Percentiles rank a stretch among this genome's conserved stretches.
These are phyloP conservation scores for Backusella liffmaniae DNA, from an alignment of 192 early-diverging fungal species.

Conservation along the genomic window DNA sequence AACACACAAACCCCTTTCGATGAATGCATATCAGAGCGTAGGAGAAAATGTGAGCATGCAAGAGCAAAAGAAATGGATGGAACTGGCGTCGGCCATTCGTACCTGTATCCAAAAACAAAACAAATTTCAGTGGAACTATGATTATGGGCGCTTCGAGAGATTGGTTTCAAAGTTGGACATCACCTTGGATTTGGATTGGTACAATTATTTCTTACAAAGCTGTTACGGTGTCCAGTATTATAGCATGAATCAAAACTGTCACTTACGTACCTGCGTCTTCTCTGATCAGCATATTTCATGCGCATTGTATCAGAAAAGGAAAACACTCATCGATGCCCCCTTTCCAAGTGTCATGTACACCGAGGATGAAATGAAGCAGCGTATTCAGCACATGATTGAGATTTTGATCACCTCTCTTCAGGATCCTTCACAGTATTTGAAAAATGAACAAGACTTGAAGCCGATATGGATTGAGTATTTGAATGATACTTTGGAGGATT, in stretches of 20 bases:
- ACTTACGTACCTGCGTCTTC: slow-evolving; percentile 2
- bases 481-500: slow-evolving; percentile 19
- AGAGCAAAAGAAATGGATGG: slow-evolving; percentile 16
- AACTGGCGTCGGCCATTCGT: slow-evolving; percentile 2
- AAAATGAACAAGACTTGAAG: not conserved
- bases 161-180: not conserved
- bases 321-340: slow-evolving; percentile 6
- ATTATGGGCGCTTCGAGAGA: not conserved
- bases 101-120: not conserved
- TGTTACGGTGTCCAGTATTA: slow-evolving; percentile 12
- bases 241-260: not conserved
- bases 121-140: not conserved
- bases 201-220: slow-evolving; percentile 14
- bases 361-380: slow-evolving; percentile 16
- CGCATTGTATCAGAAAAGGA: not conserved
- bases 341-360: slow-evolving; percentile 21
- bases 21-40: not conserved
- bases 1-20: not conserved
- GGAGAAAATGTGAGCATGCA: not conserved
- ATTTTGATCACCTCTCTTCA: not conserved
- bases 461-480: slow-evolving; percentile 15
- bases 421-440: not conserved
- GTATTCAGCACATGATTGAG: slow-evolving; percentile 18
- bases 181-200: not conserved
- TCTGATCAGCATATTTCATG: not conserved